These are phyloP conservation scores for Austroboletus niveus DNA, from an alignment of 1,284 basidiomycete genomes.

Conservation along the genomic window DNA sequence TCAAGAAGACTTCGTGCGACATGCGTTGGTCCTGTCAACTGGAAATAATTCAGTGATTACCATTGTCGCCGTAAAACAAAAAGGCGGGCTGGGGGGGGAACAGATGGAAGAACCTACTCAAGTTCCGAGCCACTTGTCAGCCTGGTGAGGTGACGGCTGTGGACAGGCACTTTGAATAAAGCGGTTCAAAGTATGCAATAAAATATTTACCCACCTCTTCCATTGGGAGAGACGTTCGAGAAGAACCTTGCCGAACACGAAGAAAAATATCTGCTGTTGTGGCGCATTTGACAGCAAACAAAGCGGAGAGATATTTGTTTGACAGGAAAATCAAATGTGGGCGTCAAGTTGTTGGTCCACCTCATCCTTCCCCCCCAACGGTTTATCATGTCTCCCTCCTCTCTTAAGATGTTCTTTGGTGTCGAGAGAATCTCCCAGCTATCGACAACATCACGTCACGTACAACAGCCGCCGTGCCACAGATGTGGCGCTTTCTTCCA, in stretches of 20 bases:
- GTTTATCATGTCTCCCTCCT: constrained; percentile 11
- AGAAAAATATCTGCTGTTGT: constrained; percentile 11
- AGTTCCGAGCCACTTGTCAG: constrained; percentile 9
- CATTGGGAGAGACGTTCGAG: constrained; percentile 15
- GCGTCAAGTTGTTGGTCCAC: constrained; percentile 4
- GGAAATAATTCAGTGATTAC: background rate
- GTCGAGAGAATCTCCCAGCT: constrained; percentile 6
- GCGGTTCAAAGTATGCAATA: constrained; percentile 19
- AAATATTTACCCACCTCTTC: constrained; percentile 23
- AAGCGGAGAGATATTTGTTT: constrained; percentile 16
- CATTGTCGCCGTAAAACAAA: constrained; percentile 33
- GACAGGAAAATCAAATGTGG: constrained; percentile 26
- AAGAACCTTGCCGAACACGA: constrained; percentile 22
- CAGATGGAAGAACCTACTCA: constrained; percentile 12
- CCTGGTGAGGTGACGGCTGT: constrained; percentile 14
- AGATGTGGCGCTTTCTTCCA: constrained; percentile 25
- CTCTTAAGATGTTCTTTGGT: constrained; percentile 19
- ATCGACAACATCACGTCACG: constrained; percentile 5
- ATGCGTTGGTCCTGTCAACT: no score
- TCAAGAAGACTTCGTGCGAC: no score
- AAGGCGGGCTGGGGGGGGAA: constrained; percentile 1
- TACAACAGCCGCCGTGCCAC: constrained; percentile 23
- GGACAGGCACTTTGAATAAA: constrained; percentile 23
- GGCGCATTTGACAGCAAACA: constrained; percentile 36
- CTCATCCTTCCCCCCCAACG: constrained; percentile 1